Base-by-base conservation (phyloP, 2,329 filamentous ascomycete species). In the Nemania diffusa region DNA sequence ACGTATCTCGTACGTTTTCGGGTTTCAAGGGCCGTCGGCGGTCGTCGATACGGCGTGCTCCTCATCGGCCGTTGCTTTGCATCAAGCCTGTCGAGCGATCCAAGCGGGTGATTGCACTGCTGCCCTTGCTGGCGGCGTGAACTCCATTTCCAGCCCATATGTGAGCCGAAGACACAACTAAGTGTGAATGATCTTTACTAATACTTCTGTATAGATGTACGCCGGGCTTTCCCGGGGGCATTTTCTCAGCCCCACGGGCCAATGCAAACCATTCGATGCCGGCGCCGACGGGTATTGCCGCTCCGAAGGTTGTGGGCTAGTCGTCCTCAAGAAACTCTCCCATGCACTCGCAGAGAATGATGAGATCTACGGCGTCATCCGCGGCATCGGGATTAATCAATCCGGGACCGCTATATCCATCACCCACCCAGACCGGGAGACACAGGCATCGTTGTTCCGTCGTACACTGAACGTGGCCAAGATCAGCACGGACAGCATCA, bases 401-500 rank as follows among this genome's bases (percentile, higher is more conserved):
- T 64, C 65, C n/a, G 68, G 68, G n/a, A 69, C 66, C 42, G 55
- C 68, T 22, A 55, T 66, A 24, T 70, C 68, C 4, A 70, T 70
- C 22, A 70, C 68, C 6, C 68, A 70, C 51, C 68, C 68, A 3
- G 58, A 70, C 52, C n/a, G n/a, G n/a, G n/a, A n/a, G n/a, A n/a
- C n/a, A n/a, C n/a, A n/a, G n/a, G n/a, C n/a, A n/a, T n/a, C n/a
- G n/a, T n/a, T n/a, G n/a, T n/a, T n/a, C n/a, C n/a, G n/a, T n/a
- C n/a, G n/a, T n/a, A n/a, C n/a, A n/a, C n/a, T n/a, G n/a, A n/a
- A n/a, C n/a, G n/a, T n/a, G n/a, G n/a, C n/a, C n/a, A n/a, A n/a
- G n/a, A n/a, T n/a, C n/a, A n/a, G n/a, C n/a, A n/a, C n/a, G n/a
- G n/a, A n/a, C n/a, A n/a, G n/a, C n/a, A n/a, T n/a, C n/a, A n/a